These are phyloP conservation scores for Solanum chilense DNA, from an alignment of 257 asterid species.

Conservation along the genomic window DNA sequence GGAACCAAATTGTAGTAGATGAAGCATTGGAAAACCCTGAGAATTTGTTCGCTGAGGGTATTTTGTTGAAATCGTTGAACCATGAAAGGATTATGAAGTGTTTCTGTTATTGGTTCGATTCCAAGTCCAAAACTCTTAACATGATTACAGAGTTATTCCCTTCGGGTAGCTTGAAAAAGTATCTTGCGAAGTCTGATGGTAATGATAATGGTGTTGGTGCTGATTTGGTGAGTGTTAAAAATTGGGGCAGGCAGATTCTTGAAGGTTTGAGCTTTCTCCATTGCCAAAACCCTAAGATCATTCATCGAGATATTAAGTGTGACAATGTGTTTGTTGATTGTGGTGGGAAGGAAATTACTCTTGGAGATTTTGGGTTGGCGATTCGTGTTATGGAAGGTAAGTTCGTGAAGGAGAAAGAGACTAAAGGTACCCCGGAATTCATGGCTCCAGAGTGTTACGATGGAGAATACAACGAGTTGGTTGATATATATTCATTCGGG, in stretches of 20 bases:
- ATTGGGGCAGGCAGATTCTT: not conserved
- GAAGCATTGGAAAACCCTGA: not conserved
- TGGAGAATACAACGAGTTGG: not conserved
- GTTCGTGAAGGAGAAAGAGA: not conserved
- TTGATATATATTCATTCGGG: not conserved
- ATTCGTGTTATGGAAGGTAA: not conserved
- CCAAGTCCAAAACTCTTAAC: not conserved
- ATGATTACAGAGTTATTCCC: not conserved
- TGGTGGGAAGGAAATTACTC: not conserved
- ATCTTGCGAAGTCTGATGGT: not conserved
- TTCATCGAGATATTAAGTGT: not conserved
- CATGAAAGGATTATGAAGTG: not conserved
- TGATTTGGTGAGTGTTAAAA: not conserved
- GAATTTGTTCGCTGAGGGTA: not conserved
- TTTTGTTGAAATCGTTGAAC: not conserved
- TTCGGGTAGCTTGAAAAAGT: not conserved
- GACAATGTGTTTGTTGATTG: not conserved
- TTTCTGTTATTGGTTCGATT: not conserved
- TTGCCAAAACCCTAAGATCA: not conserved
- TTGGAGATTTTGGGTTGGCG: not conserved
- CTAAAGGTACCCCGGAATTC: not conserved
- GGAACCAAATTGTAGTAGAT: not conserved
- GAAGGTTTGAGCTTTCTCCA: not conserved
- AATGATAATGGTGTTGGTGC: not conserved
- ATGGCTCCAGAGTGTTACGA: not conserved